Evolutionary conservation across 208 protist species (phyloP), one percentile per base, ranked within the genome.

Genomic region (Leptomonas seymouri): DNA sequence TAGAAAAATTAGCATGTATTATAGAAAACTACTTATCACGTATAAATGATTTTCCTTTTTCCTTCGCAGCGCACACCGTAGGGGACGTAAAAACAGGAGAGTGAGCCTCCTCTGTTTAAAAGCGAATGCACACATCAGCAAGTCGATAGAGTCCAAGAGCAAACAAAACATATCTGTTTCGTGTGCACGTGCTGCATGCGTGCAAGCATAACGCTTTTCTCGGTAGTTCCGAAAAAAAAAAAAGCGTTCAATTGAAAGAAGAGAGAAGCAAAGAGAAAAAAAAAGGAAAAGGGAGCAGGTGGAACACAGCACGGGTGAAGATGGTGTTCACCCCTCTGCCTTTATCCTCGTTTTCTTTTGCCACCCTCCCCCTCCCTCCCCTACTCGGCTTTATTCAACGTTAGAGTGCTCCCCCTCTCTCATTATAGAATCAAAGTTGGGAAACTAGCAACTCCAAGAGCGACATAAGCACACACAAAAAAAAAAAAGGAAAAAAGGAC

Each of bases 1-100:
- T 62, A 62, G 23, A n/a, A 25, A n/a, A 49, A 36, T 50, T 60
- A 46, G 36, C 55, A 45, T 60, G 11, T 34, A 46, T 60, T 46
- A 60, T 34, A 60, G 15, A 57, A 31, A 39, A n/a, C 20, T 18
- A 46, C n/a, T 42, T 62, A n/a, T n/a, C n/a, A n/a, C n/a, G n/a
- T n/a, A n/a, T n/a, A n/a, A n/a, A n/a, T 53, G 36, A 11, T 23
- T 50, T 50, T 49, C 53, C 30, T 34, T 57, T 21, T 57, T 21
- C 25, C 49, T 54, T 54, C 21, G 49, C 31, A 7, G 18, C 2
- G 25, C 9, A 49, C 3, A 5, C 20, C 11, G 53, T 21, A 57
- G 49, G 21, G 49, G 18, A 54, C 21, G 49, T 54, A 5, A 23
- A 39, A 39, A 39, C 34, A 9, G 34, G 9, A 39, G 34, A 39